Conservation (phyloP, 305 asterid genomes). For the Solanum chacoense region DNA sequence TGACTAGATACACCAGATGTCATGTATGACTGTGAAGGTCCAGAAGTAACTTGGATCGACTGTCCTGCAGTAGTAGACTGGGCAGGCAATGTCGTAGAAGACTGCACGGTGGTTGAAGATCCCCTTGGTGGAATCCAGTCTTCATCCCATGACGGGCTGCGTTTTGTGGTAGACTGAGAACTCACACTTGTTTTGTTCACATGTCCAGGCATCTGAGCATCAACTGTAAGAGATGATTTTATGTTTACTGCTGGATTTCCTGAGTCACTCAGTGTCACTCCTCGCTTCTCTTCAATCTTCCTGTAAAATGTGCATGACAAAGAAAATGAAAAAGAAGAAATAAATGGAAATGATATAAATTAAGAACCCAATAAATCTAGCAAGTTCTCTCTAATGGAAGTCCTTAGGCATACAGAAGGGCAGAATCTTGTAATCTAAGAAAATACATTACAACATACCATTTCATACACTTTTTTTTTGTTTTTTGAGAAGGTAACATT, state of each 20-base stretch:
- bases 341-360: not conserved
- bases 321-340: not conserved
- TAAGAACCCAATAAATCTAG: not conserved
- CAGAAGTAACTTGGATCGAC: conserved; percentile 28
- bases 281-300: conserved; percentile 94
- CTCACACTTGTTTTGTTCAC: conserved; percentile 29
- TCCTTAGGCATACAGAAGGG: not conserved
- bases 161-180: conserved; percentile 35
- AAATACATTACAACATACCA: not conserved
- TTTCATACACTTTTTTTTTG: not conserved
- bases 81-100: conserved; percentile 32
- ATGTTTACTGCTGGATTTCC: conserved; percentile 38
- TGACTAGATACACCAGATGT: conserved; percentile 38
- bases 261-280: conserved; percentile 63
- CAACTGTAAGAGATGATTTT: conserved; percentile 30
- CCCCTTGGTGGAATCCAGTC: conserved; percentile 75
- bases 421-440: not conserved
- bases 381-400: not conserved
- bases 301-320: conserved; percentile 25
- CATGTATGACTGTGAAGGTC: conserved; percentile 21
- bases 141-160: conserved; percentile 83
- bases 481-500: not conserved
- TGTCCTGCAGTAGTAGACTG: conserved; percentile 37
- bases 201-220: conserved; percentile 41
- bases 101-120: conserved; percentile 32